These are phyloP conservation scores for Acmispon strigosus DNA, from an alignment of 306 rosid genomes.

Conservation along the genomic window DNA sequence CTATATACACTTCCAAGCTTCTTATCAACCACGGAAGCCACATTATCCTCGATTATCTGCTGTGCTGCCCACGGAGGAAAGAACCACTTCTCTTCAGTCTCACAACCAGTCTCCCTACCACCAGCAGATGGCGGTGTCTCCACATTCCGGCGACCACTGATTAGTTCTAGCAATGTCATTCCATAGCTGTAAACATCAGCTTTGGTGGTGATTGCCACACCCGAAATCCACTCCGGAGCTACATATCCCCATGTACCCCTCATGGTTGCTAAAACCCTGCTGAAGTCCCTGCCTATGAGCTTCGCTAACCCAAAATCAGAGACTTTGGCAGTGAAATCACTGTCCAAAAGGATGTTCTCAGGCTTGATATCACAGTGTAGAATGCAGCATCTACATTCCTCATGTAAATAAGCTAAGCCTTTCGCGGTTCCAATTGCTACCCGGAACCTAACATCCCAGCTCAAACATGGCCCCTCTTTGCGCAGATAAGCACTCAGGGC, in stretches of 20 bases:
- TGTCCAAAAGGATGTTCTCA: constrained; percentile 67
- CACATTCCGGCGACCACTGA: constrained; percentile 72
- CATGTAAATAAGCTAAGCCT: constrained; percentile 80
- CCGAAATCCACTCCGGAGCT: constrained; percentile 90
- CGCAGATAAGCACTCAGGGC: constrained; percentile 61
- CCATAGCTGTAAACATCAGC: constrained; percentile 90
- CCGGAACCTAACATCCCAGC: constrained; percentile 67
- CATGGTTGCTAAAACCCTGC: constrained; percentile 74
- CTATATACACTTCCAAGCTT: constrained; percentile 44
- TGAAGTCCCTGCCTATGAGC: constrained; percentile 66
- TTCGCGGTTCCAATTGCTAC: constrained; percentile 72
- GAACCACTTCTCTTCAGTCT: constrained; percentile 58
- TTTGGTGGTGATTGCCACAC: constrained; percentile 69
- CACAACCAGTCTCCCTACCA: constrained; percentile 27
- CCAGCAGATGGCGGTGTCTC: constrained; percentile 38
- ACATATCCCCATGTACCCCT: constrained; percentile 89
- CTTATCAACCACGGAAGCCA: constrained; percentile 49
- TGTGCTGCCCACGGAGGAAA: constrained; percentile 87
- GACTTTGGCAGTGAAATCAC: constrained; percentile 57
- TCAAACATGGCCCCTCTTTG: constrained; percentile 58
- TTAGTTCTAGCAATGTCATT: constrained; percentile 70
- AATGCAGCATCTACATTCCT: constrained; percentile 70
- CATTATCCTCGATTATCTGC: constrained; percentile 53
- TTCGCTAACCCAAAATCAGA: constrained; percentile 82
- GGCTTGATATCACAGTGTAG: constrained; percentile 89